phyloP scores from a whole-genome alignment of 1,284 basidiomycete species.

The Trichosporon sp. region DNA sequence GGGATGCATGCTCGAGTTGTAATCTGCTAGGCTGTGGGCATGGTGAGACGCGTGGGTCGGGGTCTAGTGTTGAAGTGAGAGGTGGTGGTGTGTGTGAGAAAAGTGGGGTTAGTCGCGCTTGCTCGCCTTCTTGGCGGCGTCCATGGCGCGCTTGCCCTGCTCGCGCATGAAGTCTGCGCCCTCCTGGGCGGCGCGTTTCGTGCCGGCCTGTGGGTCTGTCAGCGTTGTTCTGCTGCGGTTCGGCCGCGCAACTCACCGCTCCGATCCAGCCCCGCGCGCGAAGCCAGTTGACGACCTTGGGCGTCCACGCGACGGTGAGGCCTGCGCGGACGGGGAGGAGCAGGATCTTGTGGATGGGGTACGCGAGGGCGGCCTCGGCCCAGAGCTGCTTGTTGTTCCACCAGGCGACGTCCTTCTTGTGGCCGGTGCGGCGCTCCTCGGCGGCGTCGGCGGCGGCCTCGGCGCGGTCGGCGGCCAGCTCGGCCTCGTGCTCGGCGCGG shows the following conservation, averaged over 20 bases:
- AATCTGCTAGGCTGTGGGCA: neutral
- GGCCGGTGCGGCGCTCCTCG: constrained; percentile 24
- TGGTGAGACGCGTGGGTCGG: neutral
- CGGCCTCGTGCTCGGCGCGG: constrained; percentile 22
- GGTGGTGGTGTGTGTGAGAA: neutral
- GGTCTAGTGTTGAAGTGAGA: neutral
- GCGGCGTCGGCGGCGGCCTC: constrained; percentile 47
- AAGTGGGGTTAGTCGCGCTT: neutral
- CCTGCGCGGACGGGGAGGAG: constrained; percentile 88
- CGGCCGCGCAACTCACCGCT: constrained; percentile 31
- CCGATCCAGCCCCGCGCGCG: constrained; percentile 64
- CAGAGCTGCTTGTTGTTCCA: constrained; percentile 67
- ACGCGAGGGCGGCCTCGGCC: constrained; percentile 88
- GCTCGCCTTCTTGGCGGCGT: constrained; percentile 12
- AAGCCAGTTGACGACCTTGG: constrained; percentile 75
- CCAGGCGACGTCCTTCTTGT: constrained; percentile 54
- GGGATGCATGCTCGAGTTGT: constrained; percentile 19
- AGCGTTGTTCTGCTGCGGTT: neutral
- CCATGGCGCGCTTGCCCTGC: constrained; percentile 12
- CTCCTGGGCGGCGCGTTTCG: constrained; percentile 17
- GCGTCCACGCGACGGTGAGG: constrained; percentile 81
- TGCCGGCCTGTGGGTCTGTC: constrained; percentile 16
- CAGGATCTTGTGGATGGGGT: constrained; percentile 91
- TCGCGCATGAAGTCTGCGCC: constrained; percentile 15
- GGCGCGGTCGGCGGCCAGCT: constrained; percentile 52